Base-by-base conservation (phyloP, 164 flowering plant genomes). In the Tetracentron sinense region DNA sequence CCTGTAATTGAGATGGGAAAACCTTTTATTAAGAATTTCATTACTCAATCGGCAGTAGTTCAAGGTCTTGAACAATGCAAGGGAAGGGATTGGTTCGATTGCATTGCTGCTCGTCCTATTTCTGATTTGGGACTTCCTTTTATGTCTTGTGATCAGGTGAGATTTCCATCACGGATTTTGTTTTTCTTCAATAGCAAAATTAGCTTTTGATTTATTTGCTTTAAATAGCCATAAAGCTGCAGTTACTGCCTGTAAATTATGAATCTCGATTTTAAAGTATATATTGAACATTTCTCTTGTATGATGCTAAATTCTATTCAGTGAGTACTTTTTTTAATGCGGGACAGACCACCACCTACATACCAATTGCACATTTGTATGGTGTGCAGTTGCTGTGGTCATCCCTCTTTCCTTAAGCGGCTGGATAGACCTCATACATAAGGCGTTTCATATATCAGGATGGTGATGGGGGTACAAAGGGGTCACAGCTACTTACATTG, bases 81-180 rank as follows among this genome's bases (percentile, higher is more conserved):
- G 64, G 98, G 98, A 51, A 82, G 96, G 71, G 93, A 94, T 59
- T 94, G 98, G 98, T 90, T 94, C 30, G 93, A 94, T 55, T 63
- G 72, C 76, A 89, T 90, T 54, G 68, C 90, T 21, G 53, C 76
- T 7, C 54, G 54, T 30, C 83, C 91, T 1, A 75, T 94, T 25
- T 80, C 91, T 42, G 95, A 90, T 70, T 57, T 89, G 56, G 98
- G 98, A 38, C 94, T 93, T 74, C 98, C 98, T 60, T 88, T 88
- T 77, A 84, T 85, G 93, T 69, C 90, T 30, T 17, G 49, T 31
- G 69, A 78, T 57, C 81, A 85, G 84, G 96, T 89, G 26, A 55
- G 67, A 27, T 52, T 22, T 54, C 33, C 60, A 21, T 30, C 12
- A 26, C 54, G 46, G 44, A 8, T 2, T 1, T 38, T 38, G 44